A percentile compares a stretch with the other conserved stretches of the same genome.
These are phyloP conservation scores for Trametes meyenii DNA, from an alignment of 768 basidiomycete species.

Conservation along the genomic window DNA sequence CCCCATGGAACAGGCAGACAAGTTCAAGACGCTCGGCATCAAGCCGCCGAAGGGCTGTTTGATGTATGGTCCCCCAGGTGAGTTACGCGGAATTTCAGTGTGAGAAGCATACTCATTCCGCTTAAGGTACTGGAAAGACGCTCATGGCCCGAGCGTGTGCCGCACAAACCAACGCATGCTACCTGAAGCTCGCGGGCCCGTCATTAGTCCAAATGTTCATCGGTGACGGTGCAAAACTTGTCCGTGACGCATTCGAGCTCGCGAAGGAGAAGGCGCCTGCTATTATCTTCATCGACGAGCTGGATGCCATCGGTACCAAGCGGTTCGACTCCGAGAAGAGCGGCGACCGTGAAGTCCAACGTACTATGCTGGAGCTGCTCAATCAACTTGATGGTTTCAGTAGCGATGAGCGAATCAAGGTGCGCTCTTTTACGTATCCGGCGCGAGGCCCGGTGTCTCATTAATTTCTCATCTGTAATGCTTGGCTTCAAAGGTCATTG, in stretches of 20 bases:
- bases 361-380: conserved; percentile 98
- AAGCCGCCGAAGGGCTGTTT: conserved; percentile 96
- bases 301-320: conserved; percentile 99
- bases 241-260: conserved; percentile 96
- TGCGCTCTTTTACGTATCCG: conserved; percentile 34
- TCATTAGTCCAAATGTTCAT: conserved; percentile 99
- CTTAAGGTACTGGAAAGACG: conserved; percentile 90
- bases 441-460: conserved; percentile 3
- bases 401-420: conserved; percentile 97
- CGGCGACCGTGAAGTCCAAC: conserved; percentile 98
- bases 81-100: conserved; percentile 13
- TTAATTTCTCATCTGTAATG: conserved; percentile 9
- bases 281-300: conserved; percentile 99
- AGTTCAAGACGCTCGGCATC: conserved; percentile 98
- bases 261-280: conserved; percentile 98
- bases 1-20: conserved; percentile 98
- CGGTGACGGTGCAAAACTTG: conserved; percentile 98
- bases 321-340: conserved; percentile 99
- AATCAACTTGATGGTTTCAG: conserved; percentile 99
- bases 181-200: conserved; percentile 95
- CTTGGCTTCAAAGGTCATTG: conserved; percentile 73
- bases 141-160: conserved; percentile 97
- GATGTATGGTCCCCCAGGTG: conserved; percentile 99
- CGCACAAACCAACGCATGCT: conserved; percentile 96
- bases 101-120: conserved; percentile 2